These are phyloP conservation scores for Pinus taeda DNA, from an alignment of 75 land plant genomes.

Conservation along the genomic window DNA sequence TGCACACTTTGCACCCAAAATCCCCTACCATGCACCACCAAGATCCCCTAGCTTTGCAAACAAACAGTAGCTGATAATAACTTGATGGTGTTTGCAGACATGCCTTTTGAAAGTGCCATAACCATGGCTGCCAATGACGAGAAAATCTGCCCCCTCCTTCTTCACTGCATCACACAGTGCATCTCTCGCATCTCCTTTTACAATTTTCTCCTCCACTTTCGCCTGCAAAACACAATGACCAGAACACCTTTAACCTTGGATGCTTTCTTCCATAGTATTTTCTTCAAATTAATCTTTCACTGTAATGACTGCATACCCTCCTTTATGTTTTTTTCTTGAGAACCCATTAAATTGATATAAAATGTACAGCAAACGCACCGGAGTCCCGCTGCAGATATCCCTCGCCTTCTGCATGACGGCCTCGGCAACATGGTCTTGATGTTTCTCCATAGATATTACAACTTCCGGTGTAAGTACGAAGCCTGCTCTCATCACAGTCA, in stretches of 20 bases:
- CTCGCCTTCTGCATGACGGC: conserved; percentile 32
- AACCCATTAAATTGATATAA: too few relatives aligned
- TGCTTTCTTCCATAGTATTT: too few relatives aligned
- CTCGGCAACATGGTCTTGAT: conserved; percentile 11
- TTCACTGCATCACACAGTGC: conserved; percentile 50
- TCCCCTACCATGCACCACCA: too few relatives aligned
- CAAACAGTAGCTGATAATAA: too few relatives aligned
- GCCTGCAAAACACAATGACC: conserved; percentile 21
- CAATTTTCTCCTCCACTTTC: conserved; percentile 42
- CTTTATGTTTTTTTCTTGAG: too few relatives aligned
- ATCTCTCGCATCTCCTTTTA: conserved; percentile 56
- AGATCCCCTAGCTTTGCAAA: too few relatives aligned
- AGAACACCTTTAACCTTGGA: too few relatives aligned
- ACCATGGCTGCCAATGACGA: conserved; percentile 72
- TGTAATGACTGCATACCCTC: too few relatives aligned
- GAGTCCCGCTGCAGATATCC: conserved; percentile 15
- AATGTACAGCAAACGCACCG: not conserved
- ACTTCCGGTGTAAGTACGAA: conserved; percentile 16
- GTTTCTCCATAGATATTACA: not conserved
- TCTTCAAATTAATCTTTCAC: too few relatives aligned
- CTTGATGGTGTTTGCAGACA: not conserved
- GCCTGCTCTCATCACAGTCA: conserved; percentile 5
- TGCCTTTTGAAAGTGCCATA: conserved; percentile 69
- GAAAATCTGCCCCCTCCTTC: conserved; percentile 31
- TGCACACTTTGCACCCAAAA: too few relatives aligned